Base-by-base conservation (phyloP, 2,329 filamentous ascomycete genomes). In the Exserohilum turcica region DNA sequence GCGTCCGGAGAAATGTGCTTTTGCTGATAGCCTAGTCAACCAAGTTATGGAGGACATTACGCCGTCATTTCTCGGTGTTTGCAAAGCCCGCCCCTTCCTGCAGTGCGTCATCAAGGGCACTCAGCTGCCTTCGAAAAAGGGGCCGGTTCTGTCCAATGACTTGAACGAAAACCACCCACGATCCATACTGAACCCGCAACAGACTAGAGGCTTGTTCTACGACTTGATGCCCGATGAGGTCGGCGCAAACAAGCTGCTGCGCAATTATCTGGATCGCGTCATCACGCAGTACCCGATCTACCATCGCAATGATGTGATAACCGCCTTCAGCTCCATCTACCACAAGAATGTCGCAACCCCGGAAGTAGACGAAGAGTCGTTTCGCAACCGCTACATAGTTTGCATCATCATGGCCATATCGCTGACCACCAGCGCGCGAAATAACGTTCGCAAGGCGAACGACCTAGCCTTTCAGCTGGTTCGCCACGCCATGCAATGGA, bases 251-350 rank as follows among this genome's bases (percentile, higher is more conserved):
- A 68, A 67, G 35, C 57, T 74, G 6, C 63, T 73, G 44, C 58
- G 66, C 31, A 72, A 67, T 47, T 74, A 72, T 45, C 54, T 71
- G 16, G 65, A 71, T 36, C 65, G 68, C 16, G 62, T 73, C 44
- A 70, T 73, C 45, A 70, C 70, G 5, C 70, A 72, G 49, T 73
- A 73, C 49, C 71, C 71, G n/a, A 74, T 74, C 27, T 74, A 72
- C 39, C 71, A 74, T 37, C 54, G 68, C 2, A 68, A 62, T 16
- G 68, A 74, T 48, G 65, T 73, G 2, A 69, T 63, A 0, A 65
- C 61, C 21, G 70, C 71, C 2, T 72, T 72, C 55, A 69, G 70
- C 33, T 66, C 66, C 29, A 68, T 73, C 36, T 73, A 71, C 43
- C 56, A 67, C 36, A 61, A 61, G 28, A 65, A 57, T n/a, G 57